Conservation (phyloP, 2,329 filamentous ascomycete genomes). For the Aschersonia sp. region DNA sequence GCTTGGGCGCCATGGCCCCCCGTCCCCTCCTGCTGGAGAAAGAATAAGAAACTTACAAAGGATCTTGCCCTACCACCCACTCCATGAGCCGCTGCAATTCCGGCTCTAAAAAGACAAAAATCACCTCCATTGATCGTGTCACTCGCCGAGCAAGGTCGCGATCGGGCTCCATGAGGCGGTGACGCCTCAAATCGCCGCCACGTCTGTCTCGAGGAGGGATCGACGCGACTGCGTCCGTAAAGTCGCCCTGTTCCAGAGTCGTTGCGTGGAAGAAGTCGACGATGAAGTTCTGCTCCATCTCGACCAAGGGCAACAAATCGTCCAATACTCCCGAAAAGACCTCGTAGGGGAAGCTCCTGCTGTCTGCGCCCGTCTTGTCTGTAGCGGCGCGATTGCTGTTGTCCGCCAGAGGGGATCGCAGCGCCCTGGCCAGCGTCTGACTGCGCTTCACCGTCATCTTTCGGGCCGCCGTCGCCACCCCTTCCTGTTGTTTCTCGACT, state of each 20-base stretch:
- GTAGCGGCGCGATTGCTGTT: constrained; percentile 31
- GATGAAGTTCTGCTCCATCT: constrained; percentile 92
- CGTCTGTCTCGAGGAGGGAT: constrained; percentile 52
- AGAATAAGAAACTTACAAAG: constrained; percentile 48
- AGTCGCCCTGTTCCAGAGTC: constrained; percentile 70
- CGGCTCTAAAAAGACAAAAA: constrained; percentile 68
- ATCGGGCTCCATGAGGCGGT: constrained; percentile 77
- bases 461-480: constrained; percentile 59
- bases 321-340: constrained; percentile 69
- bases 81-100: constrained; percentile 71
- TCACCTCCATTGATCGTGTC: constrained; percentile 74
- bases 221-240: constrained; percentile 62
- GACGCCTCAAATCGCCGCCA: constrained; percentile 57
- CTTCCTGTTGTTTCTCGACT: constrained; percentile 72
- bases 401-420: constrained; percentile 55
- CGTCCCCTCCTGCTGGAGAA: constrained; percentile 21
- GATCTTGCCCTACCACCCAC: constrained; percentile 69
- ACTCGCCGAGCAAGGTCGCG: constrained; percentile 73
- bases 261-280: constrained; percentile 94
- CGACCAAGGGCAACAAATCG: constrained; percentile 68
- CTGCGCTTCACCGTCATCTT: constrained; percentile 91
- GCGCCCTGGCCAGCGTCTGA: constrained; percentile 65
- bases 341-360: constrained; percentile 61
- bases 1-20: too few relatives aligned
- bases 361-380: constrained; percentile 45